Base-by-base conservation (phyloP, 306 rosid species). In the Gillenia trifoliata region DNA sequence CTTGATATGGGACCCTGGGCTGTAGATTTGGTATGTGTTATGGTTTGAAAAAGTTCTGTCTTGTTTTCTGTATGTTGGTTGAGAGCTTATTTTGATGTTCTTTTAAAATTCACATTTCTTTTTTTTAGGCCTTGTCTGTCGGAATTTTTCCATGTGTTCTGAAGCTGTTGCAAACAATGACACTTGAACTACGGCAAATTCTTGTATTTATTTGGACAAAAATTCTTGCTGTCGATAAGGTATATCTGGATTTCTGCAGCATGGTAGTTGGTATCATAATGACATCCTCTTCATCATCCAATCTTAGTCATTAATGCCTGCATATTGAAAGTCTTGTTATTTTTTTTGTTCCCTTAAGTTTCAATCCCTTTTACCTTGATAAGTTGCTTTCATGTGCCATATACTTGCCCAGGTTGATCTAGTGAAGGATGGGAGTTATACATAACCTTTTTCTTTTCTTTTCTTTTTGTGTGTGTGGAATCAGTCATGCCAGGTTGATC, bases 1-100 rank as follows among this genome's bases (percentile, higher is more conserved):
- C 99, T 95, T 85, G 98, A 95, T 80, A 92, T 95, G 99, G 99
- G 99, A 65, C 87, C 97, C 68, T 95, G 99, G 99, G 99, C 99
- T 59, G 99, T 95, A 73, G 99, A 95, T 81, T 87, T 95, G 93
- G 99, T 95, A 86, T 77, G 55, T 60, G 49, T 17, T 73, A 47
- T 74, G 8, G 30, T 57, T 66, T 66, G 41, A 19, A 17, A 30
- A n/a, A 28, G 40, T 71, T 40, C 29, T 33, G 30, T 70, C 34
- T 29, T 72, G 6, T 25, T 28, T 49, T 73, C 73, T 55, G 16
- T 79, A 36, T 62, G 67, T 70, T 64, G 38, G 47, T 74, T 45
- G 64, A 23, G 34, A 62, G 23, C 68, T 38, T 74, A 66, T 60
- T 68, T 69, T 72, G 8, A 64, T 56, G 72, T 64, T 52, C 78